Base-by-base conservation (phyloP, 2,329 filamentous ascomycete genomes). In the Diaporthe caulivora region DNA sequence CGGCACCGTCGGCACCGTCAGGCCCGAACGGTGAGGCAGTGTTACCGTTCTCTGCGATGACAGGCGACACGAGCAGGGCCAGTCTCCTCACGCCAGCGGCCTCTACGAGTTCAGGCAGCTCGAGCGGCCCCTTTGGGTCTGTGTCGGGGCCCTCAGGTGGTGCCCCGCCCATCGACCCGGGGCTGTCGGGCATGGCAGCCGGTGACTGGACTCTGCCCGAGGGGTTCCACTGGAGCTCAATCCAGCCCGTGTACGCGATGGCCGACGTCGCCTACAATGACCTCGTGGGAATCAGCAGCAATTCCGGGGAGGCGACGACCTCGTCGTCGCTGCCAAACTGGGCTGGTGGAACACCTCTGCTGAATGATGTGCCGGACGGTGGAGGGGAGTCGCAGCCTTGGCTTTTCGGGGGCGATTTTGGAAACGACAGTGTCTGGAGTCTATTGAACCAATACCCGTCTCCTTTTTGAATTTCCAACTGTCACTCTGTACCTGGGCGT, bases 221-320 rank as follows among this genome's bases (percentile, higher is more conserved):
- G 9, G 80, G 83, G 71, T 87, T 89, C 74, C 85, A 87, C 76
- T 86, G 90, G 77, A 81, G 85, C 29, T 81, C 82, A 15, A 84
- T 92, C 73, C 85, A 87, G 75, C 88, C 89, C 21, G 84, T 91
- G 73, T 90, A 89, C 71, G 87, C 89, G 0, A 89, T 87, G 73
- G 86, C 87, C 26, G 89, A 91, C 76, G 81, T 92, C 7, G 81
- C 89, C 0, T 91, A 87, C 77, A 89, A 91, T 75, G 86, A 91
- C 44, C 81, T 91, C 5, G 85, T 83, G 17, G 86, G 84, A n/a
- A 81, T 85, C 15, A 80, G 80, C 3, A 80, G 79, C 60, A 77
- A 79, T 71, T 15, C 34, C 11, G 76, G 77, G n/a, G 44, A 75
- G 34, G 37, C 37, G 10, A 67, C 76, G 47, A 74, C 80, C 42